Evolutionary conservation across 129 eudicot genomes (phyloP), one percentile per base, ranked within the genome.

Genomic region (Rutidosis leptorrhynchoides): DNA sequence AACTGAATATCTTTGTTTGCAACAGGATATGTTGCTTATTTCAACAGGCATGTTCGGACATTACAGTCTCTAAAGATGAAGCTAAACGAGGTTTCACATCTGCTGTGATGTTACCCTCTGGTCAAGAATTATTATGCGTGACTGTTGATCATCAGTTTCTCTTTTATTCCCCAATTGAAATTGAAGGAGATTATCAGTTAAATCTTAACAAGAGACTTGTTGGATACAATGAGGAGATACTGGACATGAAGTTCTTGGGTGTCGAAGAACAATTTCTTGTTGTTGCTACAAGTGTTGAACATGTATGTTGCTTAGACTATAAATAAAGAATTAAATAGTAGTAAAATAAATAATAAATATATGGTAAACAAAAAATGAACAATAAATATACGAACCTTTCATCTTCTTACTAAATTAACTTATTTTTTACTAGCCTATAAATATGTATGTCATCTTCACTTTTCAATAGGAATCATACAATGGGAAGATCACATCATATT

Each of bases 201-300:
- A 59, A 51, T 45, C 88, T 88, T n/a, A 70, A 49, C 58, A 93
- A 77, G 66, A 79, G 96, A 70, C 87, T 93, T 11, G 82, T 93
- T 25, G 98, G 98, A 67, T 86, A 85, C 72, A 93, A 93, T 68
- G 98, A 89, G 66, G 95, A 93, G 78, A 88, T 93, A 40, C 85
- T 80, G 23, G 98, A 93, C 79, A 84, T 93, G 95, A 93, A 93
- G 75, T 88, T 93, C 55, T 69, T 93, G 74, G 98, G 92, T 22
- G 90, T 78, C n/a, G 89, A 93, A 68, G 98, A 93, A 75, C 80
- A 82, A 19, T 93, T 70, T 65, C 89, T 93, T 67, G 98, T 95
- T 51, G 98, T 93, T 74, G 85, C 98, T 58, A 93, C 98, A n/a
- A 88, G 86, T 75, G 89, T 88, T 66, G 98, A 93, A 72, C 96